Evolutionary conservation across 2,329 filamentous ascomycete species (phyloP), one percentile per base, ranked within the genome.

Genomic region (Arthrinium phaeospermum): DNA sequence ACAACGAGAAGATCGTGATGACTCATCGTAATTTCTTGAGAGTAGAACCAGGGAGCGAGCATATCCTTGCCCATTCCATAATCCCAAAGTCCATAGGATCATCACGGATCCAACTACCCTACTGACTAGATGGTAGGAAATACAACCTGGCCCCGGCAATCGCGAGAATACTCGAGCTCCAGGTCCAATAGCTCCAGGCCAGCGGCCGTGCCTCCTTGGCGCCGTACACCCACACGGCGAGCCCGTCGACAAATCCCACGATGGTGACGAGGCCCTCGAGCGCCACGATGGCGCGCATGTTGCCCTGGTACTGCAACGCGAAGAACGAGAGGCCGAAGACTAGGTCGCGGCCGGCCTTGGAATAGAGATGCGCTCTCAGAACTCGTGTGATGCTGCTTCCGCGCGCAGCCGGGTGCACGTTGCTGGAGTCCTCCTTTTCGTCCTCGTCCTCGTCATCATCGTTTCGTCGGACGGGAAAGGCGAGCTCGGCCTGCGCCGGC

Each of bases 281-380:
- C 10, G 57, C 57, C 57, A 64, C 57, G 34, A 64, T 12, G 19
- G 57, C 57, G 19, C 57, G 57, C 34, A 64, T 64, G 34, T 41
- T 64, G 57, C 57, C 57, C 34, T 64, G 57, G 22, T 64, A 64
- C 22, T 64, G 57, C 19, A 64, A n/a, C 5, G 57, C 57, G 10
- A 64, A 41, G 4, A 64, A 64, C 12, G 57, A 37, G 10, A 64
- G 57, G 8, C 57, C 57, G 10, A 64, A 64, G 6, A 41, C 57
- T 10, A 64, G 34, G 34, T 64, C 57, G 19, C 57, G 57, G 34
- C 57, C 34, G 57, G 57, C 57, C n/a, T 64, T 64, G 34, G 57
- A 64, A 19, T 64, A 64, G 19, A 64, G 57, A 19, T 64, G 57
- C 30, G 57, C 57, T n/a, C 30, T 64, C 34, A 64, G 57, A 34